Evolutionary conservation across 2,329 filamentous ascomycete species (phyloP).

Genomic region (Pestalotiopsis sp.): DNA sequence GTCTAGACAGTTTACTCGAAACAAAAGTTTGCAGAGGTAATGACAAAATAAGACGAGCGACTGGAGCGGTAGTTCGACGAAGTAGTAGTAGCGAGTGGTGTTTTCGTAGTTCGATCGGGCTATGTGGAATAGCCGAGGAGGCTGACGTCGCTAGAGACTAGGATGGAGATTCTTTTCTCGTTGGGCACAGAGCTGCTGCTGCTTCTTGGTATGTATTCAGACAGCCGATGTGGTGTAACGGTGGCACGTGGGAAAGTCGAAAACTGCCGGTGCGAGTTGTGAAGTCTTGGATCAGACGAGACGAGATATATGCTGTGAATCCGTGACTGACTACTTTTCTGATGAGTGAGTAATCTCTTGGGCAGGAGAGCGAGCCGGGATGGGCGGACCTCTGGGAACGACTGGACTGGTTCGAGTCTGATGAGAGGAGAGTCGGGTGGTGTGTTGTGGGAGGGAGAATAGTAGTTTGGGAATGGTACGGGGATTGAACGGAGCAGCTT

Average conservation of each 20-base stretch:
- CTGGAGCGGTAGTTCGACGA: background rate
- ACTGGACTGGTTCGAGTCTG: background rate
- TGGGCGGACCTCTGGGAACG: background rate
- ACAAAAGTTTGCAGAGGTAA: background rate
- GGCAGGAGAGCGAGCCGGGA: background rate
- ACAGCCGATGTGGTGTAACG: background rate
- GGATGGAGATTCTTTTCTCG: background rate
- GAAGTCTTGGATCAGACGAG: too few species aligned
- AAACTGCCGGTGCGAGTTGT: background rate
- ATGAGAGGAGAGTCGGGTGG: background rate
- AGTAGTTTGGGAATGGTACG: background rate
- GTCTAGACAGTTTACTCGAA: background rate
- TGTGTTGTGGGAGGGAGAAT: background rate
- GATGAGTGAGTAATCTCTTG: too few species aligned
- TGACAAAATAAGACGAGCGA: background rate
- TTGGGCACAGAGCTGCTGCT: background rate
- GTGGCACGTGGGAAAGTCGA: background rate
- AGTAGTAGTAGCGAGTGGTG: background rate
- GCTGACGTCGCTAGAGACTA: background rate
- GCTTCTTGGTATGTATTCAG: background rate
- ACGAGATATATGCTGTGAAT: too few species aligned
- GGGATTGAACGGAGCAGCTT: background rate
- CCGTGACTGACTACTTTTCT: too few species aligned
- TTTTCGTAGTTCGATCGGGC: background rate
- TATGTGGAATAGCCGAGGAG: background rate